Evolutionary conservation across 495 filamentous ascomycete species (phyloP).

Genomic region (Tetracladium marchalianum): DNA sequence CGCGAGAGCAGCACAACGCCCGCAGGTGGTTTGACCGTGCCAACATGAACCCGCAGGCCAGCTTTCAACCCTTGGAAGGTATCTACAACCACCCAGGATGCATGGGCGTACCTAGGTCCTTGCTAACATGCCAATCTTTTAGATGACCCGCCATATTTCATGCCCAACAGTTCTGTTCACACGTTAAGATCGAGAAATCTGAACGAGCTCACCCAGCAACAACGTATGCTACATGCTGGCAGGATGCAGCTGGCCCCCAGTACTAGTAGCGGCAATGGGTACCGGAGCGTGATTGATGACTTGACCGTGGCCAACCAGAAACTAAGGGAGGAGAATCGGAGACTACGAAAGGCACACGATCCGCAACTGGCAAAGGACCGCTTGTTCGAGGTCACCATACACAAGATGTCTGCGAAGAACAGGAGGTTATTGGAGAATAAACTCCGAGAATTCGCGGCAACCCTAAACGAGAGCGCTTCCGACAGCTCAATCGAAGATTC

Average conservation of each 20-base stretch:
- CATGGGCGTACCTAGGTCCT: not conserved
- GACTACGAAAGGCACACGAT: slow-evolving; percentile 50
- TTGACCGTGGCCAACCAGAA: slow-evolving; percentile 62
- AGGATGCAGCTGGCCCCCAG: slow-evolving; percentile 14
- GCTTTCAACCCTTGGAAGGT: slow-evolving; percentile 23
- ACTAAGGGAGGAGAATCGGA: slow-evolving; percentile 41
- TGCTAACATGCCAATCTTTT: not conserved
- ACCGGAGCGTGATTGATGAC: slow-evolving; percentile 61
- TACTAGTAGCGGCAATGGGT: slow-evolving; percentile 45
- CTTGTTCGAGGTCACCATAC: slow-evolving; percentile 67
- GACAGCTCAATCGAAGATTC: not conserved
- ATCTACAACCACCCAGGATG: not conserved
- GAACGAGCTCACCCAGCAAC: not conserved
- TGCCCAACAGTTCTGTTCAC: slow-evolving; percentile 33
- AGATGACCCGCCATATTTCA: slow-evolving; percentile 47
- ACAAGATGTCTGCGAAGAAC: slow-evolving; percentile 53
- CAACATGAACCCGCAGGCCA: slow-evolving; percentile 29
- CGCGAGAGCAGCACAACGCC: slow-evolving; percentile 1
- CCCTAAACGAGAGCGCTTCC: slow-evolving; percentile 29
- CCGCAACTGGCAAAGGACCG: slow-evolving; percentile 51
- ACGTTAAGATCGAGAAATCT: slow-evolving; percentile 10
- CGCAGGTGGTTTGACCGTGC: slow-evolving; percentile 36
- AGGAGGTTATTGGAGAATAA: slow-evolving; percentile 66
- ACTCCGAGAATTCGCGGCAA: slow-evolving; percentile 53
- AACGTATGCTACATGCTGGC: slow-evolving; percentile 12